A percentile compares a stretch with the other conserved stretches of the same genome.
Evolutionary conservation across 1,284 basidiomycete genomes (phyloP).

Genomic region (Wolfiporia cocos): DNA sequence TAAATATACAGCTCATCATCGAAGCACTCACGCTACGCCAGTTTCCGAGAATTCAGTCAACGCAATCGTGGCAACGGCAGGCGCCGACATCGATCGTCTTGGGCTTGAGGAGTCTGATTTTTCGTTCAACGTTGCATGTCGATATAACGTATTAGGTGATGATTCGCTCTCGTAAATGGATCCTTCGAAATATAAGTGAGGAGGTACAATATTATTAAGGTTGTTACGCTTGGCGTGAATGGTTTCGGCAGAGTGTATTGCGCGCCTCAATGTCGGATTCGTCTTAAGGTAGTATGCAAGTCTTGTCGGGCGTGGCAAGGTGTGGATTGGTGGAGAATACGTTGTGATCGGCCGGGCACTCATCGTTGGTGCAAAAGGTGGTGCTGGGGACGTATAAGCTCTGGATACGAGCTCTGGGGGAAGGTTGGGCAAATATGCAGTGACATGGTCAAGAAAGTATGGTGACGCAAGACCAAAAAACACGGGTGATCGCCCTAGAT

Average conservation of each 20-base stretch:
- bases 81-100: too few relatives aligned
- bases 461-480: slow-evolving; percentile 30
- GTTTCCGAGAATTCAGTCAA: too few relatives aligned
- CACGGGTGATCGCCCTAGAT: slow-evolving; percentile 32
- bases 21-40: too few relatives aligned
- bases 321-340: not conserved
- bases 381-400: too few relatives aligned
- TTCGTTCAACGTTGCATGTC: too few relatives aligned
- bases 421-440: slow-evolving; percentile 11
- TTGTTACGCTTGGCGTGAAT: not conserved
- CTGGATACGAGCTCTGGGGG: not conserved
- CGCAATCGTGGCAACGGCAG: too few relatives aligned
- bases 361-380: too few relatives aligned
- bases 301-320: not conserved
- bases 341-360: too few relatives aligned
- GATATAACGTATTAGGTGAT: too few relatives aligned
- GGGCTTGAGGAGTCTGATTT: too few relatives aligned
- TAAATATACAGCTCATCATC: too few relatives aligned
- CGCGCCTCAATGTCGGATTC: not conserved
- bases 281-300: not conserved
- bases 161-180: not conserved
- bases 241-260: not conserved
- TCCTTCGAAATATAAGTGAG: not conserved
- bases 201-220: not conserved
- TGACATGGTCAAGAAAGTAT: slow-evolving; percentile 27